phyloP scores from a whole-genome alignment of 495 filamentous ascomycete species.

The Penicillium coffeae region DNA sequence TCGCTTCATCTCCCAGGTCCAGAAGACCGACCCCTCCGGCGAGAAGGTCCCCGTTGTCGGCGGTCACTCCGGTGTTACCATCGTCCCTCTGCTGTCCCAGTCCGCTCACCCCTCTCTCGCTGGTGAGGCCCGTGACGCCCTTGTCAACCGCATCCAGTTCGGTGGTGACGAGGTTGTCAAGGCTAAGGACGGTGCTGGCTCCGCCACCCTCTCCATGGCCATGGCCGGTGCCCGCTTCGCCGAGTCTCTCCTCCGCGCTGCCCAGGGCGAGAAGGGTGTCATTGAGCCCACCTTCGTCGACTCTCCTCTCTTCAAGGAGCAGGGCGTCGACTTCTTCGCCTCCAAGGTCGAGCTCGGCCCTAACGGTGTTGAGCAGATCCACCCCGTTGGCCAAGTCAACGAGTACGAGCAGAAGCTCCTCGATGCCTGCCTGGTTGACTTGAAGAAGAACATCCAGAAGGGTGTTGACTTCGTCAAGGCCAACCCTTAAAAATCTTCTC shows the following conservation, averaged over 20 bases:
- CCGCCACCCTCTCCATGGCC: slow-evolving; percentile 98
- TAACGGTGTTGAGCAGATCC: slow-evolving; percentile 91
- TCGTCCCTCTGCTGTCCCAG: slow-evolving; percentile 95
- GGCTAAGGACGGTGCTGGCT: slow-evolving; percentile 97
- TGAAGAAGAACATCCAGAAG: slow-evolving; percentile 87
- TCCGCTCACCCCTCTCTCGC: slow-evolving; percentile 79
- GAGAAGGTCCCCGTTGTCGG: slow-evolving; percentile 95
- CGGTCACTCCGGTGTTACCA: slow-evolving; percentile 96
- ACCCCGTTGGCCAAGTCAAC: slow-evolving; percentile 75
- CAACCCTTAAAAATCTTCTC: slow-evolving; percentile 55
- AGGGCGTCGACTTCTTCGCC: slow-evolving; percentile 94
- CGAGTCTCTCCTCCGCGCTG: slow-evolving; percentile 86
- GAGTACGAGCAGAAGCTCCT: slow-evolving; percentile 85
- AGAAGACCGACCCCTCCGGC: slow-evolving; percentile 80
- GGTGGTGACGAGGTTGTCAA: slow-evolving; percentile 99
- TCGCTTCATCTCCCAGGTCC: slow-evolving; percentile 92
- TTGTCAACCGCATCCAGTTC: slow-evolving; percentile 96
- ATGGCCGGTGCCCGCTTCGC: slow-evolving; percentile 98
- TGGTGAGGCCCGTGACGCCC: slow-evolving; percentile 66
- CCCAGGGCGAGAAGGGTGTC: slow-evolving; percentile 91
- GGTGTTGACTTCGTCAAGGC: slow-evolving; percentile 65
- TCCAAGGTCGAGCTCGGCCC: slow-evolving; percentile 91
- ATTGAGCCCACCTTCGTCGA: slow-evolving; percentile 97
- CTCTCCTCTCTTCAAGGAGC: slow-evolving; percentile 94
- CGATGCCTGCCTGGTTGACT: slow-evolving; percentile 75